Evolutionary conservation across 768 basidiomycete genomes (phyloP).

Genomic region (Kondoa malvinella): DNA sequence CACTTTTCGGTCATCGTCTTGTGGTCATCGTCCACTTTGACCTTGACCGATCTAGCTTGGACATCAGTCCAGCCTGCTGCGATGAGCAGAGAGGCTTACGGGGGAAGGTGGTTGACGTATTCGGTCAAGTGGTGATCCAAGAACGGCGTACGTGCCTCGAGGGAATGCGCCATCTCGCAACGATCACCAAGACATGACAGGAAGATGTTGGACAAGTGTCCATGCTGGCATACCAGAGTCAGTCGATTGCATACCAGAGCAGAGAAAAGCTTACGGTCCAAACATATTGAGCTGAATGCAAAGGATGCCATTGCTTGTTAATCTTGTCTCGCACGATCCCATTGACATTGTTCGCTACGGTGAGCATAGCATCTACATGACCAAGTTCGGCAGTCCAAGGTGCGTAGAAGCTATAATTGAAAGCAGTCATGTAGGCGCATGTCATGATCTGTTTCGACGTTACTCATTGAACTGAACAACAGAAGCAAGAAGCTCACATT

Average conservation of each 20-base stretch:
- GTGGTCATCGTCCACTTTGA: conserved; percentile 8
- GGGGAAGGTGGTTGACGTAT: conserved; percentile 25
- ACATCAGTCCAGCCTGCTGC: not conserved
- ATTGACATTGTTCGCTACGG: conserved; percentile 21
- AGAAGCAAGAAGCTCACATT: not conserved
- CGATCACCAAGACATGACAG: conserved; percentile 28
- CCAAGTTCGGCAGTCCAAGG: not conserved
- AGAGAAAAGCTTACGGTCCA: conserved; percentile 22
- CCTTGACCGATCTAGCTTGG: conserved; percentile 18
- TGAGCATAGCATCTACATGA: conserved; percentile 18
- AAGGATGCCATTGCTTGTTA: conserved; percentile 26
- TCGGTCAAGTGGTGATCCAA: conserved; percentile 27
- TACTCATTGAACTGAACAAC: not conserved
- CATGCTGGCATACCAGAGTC: not conserved
- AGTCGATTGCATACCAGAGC: not conserved
- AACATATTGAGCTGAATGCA: conserved; percentile 27
- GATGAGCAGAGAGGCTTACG: conserved; percentile 12
- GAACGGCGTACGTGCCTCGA: conserved; percentile 29
- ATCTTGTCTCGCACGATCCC: conserved; percentile 16
- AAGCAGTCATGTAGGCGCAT: not conserved
- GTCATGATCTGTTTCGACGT: not conserved
- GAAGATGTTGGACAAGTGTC: conserved; percentile 24
- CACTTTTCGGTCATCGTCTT: conserved; percentile 25
- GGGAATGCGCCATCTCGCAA: conserved; percentile 29
- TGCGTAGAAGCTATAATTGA: not conserved